Evolutionary conservation across 2,329 filamentous ascomycete genomes (phyloP).

Genomic region (Ophiocordyceps sinensis): DNA sequence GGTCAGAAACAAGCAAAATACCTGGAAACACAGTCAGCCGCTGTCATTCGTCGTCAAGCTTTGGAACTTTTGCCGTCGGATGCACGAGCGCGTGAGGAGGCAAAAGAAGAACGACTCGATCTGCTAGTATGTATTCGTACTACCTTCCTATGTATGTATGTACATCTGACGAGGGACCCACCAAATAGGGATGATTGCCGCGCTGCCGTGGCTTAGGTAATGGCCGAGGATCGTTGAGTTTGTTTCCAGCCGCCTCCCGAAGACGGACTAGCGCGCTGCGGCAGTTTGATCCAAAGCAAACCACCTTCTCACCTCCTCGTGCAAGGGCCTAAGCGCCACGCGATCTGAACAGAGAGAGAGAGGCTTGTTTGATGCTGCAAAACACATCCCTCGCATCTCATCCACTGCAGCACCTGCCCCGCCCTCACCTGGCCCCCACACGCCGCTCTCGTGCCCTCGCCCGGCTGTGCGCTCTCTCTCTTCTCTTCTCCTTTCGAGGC

Average conservation of each 20-base stretch:
- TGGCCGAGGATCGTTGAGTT: background rate
- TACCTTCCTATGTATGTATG: too few relatives aligned
- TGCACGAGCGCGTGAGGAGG: too few relatives aligned
- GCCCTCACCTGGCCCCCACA: background rate
- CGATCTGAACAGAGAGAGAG: slow-evolving; percentile 2
- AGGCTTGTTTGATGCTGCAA: too few relatives aligned
- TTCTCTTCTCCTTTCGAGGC: background rate
- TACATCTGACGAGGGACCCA: background rate
- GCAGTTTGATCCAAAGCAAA: slow-evolving; percentile 3
- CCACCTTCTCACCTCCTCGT: background rate
- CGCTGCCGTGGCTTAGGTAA: background rate
- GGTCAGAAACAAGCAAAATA: too few relatives aligned
- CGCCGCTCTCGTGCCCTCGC: too few relatives aligned
- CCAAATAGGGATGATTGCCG: background rate
- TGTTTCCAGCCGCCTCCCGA: background rate
- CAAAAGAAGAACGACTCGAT: too few relatives aligned
- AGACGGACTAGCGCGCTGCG: slow-evolving; percentile 5
- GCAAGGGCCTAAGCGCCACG: slow-evolving; percentile 7
- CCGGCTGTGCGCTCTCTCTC: background rate
- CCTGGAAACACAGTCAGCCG: too few relatives aligned
- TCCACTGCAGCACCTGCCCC: background rate
- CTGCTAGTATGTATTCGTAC: too few relatives aligned
- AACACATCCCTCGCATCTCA: background rate
- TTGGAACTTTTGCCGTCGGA: too few relatives aligned
- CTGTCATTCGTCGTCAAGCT: too few relatives aligned